Conservation (phyloP, 192 early-diverging fungal genomes). For the Coemansia sp. region DNA sequence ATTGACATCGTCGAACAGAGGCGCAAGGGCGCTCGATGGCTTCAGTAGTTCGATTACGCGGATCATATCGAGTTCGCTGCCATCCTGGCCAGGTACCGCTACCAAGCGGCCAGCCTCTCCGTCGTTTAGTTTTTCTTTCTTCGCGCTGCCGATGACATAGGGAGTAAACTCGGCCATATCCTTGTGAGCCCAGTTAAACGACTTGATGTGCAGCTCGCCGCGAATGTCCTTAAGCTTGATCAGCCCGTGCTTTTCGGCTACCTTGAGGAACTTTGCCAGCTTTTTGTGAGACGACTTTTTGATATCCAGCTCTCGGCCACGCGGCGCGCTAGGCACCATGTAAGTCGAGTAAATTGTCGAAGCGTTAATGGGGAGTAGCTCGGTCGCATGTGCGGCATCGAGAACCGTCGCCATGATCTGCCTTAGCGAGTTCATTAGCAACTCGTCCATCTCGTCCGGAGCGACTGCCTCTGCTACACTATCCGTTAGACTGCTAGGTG, state of each 20-base stretch:
- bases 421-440: constrained; percentile 70
- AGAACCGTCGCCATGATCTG: constrained; percentile 73
- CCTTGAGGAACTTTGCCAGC: constrained; percentile 85
- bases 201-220: constrained; percentile 47
- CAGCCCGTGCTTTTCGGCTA: constrained; percentile 81
- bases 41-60: constrained; percentile 60
- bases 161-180: constrained; percentile 39
- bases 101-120: neutral
- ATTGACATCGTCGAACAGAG: constrained; percentile 60
- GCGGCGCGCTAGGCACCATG: constrained; percentile 70
- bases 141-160: constrained; percentile 18
- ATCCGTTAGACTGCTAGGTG: neutral
- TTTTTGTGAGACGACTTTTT: constrained; percentile 89
- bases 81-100: neutral
- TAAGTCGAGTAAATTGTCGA: constrained; percentile 78
- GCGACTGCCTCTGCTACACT: constrained; percentile 3
- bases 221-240: constrained; percentile 80
- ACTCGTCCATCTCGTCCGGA: constrained; percentile 72
- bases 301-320: constrained; percentile 69
- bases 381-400: constrained; percentile 55
- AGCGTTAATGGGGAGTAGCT: constrained; percentile 71
- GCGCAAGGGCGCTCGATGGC: constrained; percentile 52
- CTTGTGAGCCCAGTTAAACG: constrained; percentile 36
- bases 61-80: constrained; percentile 7
- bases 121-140: neutral